These are phyloP conservation scores for Fusarium camptoceras DNA, from an alignment of 2,329 filamentous ascomycete genomes.

Conservation along the genomic window DNA sequence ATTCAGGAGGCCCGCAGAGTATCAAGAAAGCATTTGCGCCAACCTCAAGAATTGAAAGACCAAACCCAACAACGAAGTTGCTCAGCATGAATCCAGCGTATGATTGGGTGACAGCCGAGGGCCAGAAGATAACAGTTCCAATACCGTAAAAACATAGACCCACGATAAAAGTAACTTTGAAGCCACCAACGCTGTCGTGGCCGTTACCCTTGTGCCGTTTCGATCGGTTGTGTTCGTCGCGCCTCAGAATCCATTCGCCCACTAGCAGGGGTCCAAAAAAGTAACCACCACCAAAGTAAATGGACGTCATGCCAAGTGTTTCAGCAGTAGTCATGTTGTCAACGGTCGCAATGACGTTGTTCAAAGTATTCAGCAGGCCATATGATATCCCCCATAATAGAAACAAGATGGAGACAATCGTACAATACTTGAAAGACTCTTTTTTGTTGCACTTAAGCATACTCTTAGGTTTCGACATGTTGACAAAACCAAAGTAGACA, in stretches of 20 bases:
- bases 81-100: constrained; percentile 83
- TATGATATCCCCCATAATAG: constrained; percentile 93
- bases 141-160: constrained; percentile 80
- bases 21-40: constrained; percentile 80
- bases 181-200: constrained; percentile 69
- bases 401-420: constrained; percentile 83
- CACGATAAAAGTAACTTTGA: constrained; percentile 83
- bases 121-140: constrained; percentile 89
- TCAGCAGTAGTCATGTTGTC: constrained; percentile 71
- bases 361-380: constrained; percentile 84
- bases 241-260: constrained; percentile 76
- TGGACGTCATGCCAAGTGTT: constrained; percentile 74
- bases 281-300: constrained; percentile 79
- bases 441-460: constrained; percentile 72
- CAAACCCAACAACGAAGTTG: constrained; percentile 80
- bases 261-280: constrained; percentile 76
- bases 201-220: constrained; percentile 53
- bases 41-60: constrained; percentile 81
- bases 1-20: constrained; percentile 78
- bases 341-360: constrained; percentile 74
- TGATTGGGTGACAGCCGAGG: constrained; percentile 77
- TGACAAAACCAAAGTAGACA: constrained; percentile 81
- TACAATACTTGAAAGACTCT: constrained; percentile 78
- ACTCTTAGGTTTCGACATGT: constrained; percentile 75
- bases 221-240: constrained; percentile 70